Conservation (phyloP, 257 asterid genomes). For the Jaltomata sinuosa region DNA sequence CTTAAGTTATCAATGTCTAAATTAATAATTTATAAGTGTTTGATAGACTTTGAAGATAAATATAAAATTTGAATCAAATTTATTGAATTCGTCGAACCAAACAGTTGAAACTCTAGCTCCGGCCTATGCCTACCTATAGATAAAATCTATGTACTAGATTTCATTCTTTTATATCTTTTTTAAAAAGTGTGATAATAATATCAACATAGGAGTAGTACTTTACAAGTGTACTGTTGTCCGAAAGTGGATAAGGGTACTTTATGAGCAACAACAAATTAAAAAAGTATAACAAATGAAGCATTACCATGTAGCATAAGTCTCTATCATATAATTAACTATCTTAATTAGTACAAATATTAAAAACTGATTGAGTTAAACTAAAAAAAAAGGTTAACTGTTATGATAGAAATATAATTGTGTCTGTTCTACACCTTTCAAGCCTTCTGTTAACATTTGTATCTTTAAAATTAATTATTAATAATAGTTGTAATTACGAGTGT, state of each 20-base stretch:
- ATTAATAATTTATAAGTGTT: background rate
- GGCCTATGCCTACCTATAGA: no score
- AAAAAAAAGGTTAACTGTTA: background rate
- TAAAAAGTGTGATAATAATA: background rate
- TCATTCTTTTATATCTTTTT: background rate
- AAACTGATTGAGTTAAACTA: background rate
- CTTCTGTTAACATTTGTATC: background rate
- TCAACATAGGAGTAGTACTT: background rate
- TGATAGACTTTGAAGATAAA: rapidly evolving
- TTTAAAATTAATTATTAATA: background rate
- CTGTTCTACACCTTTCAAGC: background rate
- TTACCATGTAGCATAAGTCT: background rate
- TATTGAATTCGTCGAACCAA: rapidly evolving
- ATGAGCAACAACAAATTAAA: background rate
- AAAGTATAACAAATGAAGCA: background rate
- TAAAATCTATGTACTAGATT: background rate
- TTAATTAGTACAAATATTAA: background rate
- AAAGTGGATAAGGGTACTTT: background rate
- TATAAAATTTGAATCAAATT: background rate
- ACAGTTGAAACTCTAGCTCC: rapidly evolving
- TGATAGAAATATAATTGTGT: background rate
- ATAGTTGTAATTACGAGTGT: no score
- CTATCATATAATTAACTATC: no score
- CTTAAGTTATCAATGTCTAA: background rate
- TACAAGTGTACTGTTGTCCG: background rate